These are phyloP conservation scores for Metschnikowia lachancei DNA, from an alignment of 805 yeast species.

Conservation along the genomic window DNA sequence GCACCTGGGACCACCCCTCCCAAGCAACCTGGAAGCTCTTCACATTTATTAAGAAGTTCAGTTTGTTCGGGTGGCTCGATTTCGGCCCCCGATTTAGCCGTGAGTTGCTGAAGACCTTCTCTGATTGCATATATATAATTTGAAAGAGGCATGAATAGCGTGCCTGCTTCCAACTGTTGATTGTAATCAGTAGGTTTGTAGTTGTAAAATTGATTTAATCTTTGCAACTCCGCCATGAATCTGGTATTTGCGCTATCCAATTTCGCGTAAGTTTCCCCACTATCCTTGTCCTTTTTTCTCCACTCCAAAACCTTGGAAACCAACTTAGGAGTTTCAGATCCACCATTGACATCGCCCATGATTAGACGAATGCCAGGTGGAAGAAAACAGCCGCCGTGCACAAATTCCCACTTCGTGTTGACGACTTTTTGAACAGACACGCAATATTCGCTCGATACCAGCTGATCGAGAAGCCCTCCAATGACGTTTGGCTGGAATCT, in stretches of 20 bases:
- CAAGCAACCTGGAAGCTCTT: slow-evolving; percentile 64
- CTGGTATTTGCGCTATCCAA: slow-evolving; percentile 59
- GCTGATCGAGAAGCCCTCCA: slow-evolving; percentile 33
- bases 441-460: slow-evolving; percentile 10
- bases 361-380: slow-evolving; percentile 69
- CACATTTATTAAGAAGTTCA: slow-evolving; percentile 51
- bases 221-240: slow-evolving; percentile 49
- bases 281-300: slow-evolving; percentile 52
- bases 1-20: slow-evolving; percentile 99
- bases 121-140: slow-evolving; percentile 53
- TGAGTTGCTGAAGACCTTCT: slow-evolving; percentile 53
- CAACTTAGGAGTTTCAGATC: slow-evolving; percentile 91
- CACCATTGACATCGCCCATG: slow-evolving; percentile 93
- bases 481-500: slow-evolving; percentile 65
- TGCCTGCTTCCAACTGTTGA: slow-evolving; percentile 3
- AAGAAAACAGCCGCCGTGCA: slow-evolving; percentile 51
- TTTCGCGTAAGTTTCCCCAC: slow-evolving; percentile 50
- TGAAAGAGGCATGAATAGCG: slow-evolving; percentile 31
- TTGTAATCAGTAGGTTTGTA: slow-evolving; percentile 36
- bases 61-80: slow-evolving; percentile 86
- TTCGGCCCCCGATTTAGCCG: slow-evolving; percentile 71
- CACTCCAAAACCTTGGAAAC: slow-evolving; percentile 74
- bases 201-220: slow-evolving; percentile 34
- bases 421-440: slow-evolving; percentile 34
- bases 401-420: slow-evolving; percentile 60